Base-by-base conservation (phyloP, 306 rosid species). In the Prunus fruticosa region DNA sequence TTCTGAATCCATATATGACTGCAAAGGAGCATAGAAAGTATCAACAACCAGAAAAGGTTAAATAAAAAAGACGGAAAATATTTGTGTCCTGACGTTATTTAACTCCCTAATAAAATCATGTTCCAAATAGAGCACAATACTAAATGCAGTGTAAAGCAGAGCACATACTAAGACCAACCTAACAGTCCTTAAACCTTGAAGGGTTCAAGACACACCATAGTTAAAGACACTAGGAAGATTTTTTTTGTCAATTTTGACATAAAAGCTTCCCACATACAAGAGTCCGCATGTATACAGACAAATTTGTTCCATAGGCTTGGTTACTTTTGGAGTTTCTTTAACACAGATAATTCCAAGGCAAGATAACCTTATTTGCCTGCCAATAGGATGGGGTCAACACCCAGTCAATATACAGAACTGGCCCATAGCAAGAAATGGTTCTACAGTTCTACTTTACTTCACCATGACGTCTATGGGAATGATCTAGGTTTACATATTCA, bases 1-100 rank as follows among this genome's bases (percentile, higher is more conserved):
- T 83, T 95, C 98, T 43, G 97, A 95, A 82, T 95, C 98, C 98
- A 95, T 95, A 80, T 95, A 95, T 61, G 90, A 87, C 98, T 95
- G 96, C 90, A 92, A 63, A 64, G 71, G 77, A 73, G 9, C 73
- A 78, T 41, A 12, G 38, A 27, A 77, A 76, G 46, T 28, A 60
- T 80, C 85, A 80, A 22, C 34, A 61, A 78, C 67, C 64, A 25
- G 47, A 64, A 64, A 64, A 38, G 27, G 4, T 18, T 11, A 22
- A 34, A 68, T 13, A 58, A 25, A 51, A 34, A 16, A 22, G 23
- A 52, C 16, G 2, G 20, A 60, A 60, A 53, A 6, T 43, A 38
- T 6, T 28, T 15, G 64, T 54, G n/a, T 64, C 64, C 53, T 8
- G 1, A 43, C 22, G 30, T 50, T 15, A 28, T 14, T 58, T 18